Base-by-base conservation (phyloP, 1,284 basidiomycete genomes). In the Heterobasidion parviporum region DNA sequence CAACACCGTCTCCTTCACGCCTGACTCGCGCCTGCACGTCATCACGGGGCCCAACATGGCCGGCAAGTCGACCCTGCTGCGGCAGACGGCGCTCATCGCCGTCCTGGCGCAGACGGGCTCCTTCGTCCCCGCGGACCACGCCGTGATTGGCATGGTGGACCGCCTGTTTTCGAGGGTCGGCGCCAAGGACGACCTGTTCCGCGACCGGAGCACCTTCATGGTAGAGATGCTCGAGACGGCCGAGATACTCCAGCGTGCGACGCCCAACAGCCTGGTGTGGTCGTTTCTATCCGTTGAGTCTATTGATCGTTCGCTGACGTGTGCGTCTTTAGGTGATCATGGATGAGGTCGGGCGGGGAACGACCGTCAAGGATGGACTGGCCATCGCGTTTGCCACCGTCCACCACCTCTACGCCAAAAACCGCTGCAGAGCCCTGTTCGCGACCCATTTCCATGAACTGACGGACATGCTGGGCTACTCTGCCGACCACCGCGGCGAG, bases 1-100 rank as follows among this genome's bases (percentile, higher is more conserved):
- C 0, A 99, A 98, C 69, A 85, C 87, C 2, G 78, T 94, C 14
- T 61, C 72, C 18, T 78, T 97, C 67, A 72, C 75, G 3, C 72
- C 81, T 1, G 65, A 72, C 6, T 82, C 84, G 9, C 82, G 82
- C 26, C 65, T 98, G 4, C 87, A 85, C 57, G 68, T 97, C 52
- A 89, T 98, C 62, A 98, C 95, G 1, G 96, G 96, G 0, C 96
- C 96, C 0, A 98, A 98, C 66, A 98, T 98, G 93, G 92, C 92
- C 46, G 82, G 92, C 52, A 98, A 99, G 70, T 95, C 92, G 1
- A 98, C 96, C 0, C 79, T 92, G 35, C 78, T 99, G 16, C 89
- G 96, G 14, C 95, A 98, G 68, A 91, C 85, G 0, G 97, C 96
- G 4, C 76, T 99, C 32, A 89, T 98, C 53, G 77, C 88, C 8